A percentile compares a stretch with the other conserved stretches of the same genome.
Conservation (phyloP, 1,284 basidiomycete species). For the Chondrostereum purpureum region DNA sequence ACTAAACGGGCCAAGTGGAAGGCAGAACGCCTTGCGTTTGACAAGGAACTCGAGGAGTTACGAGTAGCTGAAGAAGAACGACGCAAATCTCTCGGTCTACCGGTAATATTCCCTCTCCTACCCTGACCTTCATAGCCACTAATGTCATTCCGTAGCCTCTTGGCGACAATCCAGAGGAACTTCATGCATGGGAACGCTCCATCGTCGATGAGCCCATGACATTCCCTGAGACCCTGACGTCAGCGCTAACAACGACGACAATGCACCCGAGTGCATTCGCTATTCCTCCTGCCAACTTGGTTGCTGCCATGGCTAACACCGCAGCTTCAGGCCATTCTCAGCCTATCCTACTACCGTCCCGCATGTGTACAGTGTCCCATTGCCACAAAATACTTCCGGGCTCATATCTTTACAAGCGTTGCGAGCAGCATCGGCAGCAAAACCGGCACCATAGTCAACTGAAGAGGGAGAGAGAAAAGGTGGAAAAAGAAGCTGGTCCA, state of each 20-base stretch:
- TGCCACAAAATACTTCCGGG: conserved; percentile 45
- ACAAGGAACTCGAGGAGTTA: conserved; percentile 33
- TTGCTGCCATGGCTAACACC: too few species aligned
- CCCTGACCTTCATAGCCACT: conserved; percentile 1
- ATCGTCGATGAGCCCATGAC: conserved; percentile 27
- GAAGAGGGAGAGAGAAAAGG: conserved; percentile 42
- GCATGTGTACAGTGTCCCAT: conserved; percentile 54
- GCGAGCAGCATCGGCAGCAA: conserved; percentile 47
- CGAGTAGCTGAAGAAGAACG: conserved; percentile 33
- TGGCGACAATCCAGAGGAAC: conserved; percentile 26
- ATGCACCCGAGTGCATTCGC: conserved; percentile 5
- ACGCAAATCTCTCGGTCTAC: conserved; percentile 27
- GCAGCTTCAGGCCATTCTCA: too few species aligned
- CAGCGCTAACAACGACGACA: conserved; percentile 5
- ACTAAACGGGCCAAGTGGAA: conserved; percentile 52
- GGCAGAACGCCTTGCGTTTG: conserved; percentile 35
- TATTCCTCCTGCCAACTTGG: conserved; percentile 1
- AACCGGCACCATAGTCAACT: conserved; percentile 47
- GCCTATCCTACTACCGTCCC: conserved; percentile 22
- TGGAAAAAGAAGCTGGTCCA: conserved; percentile 24
- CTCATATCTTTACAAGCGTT: conserved; percentile 43
- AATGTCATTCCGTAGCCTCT: conserved; percentile 21
- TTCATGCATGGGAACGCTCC: conserved; percentile 28
- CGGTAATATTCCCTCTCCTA: conserved; percentile 19
- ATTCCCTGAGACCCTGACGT: conserved; percentile 11